Evolutionary conservation across 805 yeast genomes (phyloP), one percentile per base, ranked within the genome.

Genomic region (Sugiyamaella boreocaroliniensis): DNA sequence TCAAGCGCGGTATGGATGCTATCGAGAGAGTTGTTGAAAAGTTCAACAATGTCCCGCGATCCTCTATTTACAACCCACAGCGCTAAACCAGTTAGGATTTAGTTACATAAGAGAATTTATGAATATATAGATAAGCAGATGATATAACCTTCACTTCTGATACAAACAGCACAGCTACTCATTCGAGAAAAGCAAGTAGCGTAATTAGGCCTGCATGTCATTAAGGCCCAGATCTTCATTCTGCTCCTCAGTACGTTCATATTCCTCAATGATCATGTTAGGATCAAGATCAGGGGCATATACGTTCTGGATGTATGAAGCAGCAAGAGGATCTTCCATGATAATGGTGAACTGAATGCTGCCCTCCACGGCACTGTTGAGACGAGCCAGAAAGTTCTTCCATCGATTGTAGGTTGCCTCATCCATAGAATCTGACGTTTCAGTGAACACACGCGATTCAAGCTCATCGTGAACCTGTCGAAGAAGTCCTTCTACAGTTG

Each of bases 241-340:
- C 70, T 90, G 95, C 64, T 88, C 85, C 42, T 76, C 73, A 1
- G 96, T 83, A 75, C 99, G 86, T 60, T 89, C 96, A 61, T 81
- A 88, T 53, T 93, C 97, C 71, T 86, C 96, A 55, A 86, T 80
- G 43, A 68, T 76, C 98, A 93, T 93, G 67, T 92, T 88, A 59
- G 99, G 99, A 71, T 93, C 99, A 43, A 80, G 80, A 71, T 93
- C 99, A 26, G 99, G 99, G 37, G 99, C 99, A 66, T 90, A 93
- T n/a, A 92, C 93, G 66, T 93, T 93, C 71, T 93, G 99, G 57
- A 93, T 86, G 65, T 93, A 93, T 0, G 97, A 89, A 4, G 95
- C 85, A 16, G 97, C 96, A 63, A 93, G 72, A 6, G 99, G 99
- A 70, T 93, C 99, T 58, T 83, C 89, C 95, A 93, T 86, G 43